phyloP scores from a whole-genome alignment of 208 protist genomes.

The Crithidia expoeki region DNA sequence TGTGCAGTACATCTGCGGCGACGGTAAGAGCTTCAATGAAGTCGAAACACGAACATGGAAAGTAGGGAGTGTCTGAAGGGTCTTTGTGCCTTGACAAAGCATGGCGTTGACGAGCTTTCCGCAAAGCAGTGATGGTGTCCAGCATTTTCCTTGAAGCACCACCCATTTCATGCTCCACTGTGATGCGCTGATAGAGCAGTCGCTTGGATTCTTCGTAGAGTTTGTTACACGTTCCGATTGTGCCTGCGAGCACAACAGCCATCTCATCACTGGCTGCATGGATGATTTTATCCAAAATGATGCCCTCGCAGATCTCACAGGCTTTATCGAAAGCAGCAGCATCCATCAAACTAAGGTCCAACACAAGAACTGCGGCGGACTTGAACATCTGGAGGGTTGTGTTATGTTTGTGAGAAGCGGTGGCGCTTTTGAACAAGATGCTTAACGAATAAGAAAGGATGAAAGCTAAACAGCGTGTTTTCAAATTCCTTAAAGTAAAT shows the following conservation, averaged over 20 bases:
- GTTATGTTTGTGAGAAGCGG: too few species aligned
- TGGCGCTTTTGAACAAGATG: too few species aligned
- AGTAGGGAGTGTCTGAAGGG: too few species aligned
- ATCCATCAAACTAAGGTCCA: conserved; percentile 48
- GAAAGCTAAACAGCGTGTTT: too few species aligned
- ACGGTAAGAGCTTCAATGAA: conserved; percentile 88
- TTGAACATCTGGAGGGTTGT: conserved; percentile 45
- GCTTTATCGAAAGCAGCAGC: conserved; percentile 28
- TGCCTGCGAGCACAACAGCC: conserved; percentile 70
- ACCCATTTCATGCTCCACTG: conserved; percentile 11
- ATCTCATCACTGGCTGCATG: conserved; percentile 68
- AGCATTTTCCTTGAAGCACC: conserved; percentile 17
- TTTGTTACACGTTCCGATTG: conserved; percentile 36
- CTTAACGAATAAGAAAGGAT: too few species aligned
- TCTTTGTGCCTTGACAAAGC: too few species aligned
- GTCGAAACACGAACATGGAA: too few species aligned
- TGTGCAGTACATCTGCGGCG: conserved; percentile 73
- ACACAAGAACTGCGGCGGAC: conserved; percentile 45
- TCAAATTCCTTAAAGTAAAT: too few species aligned
- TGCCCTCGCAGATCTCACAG: conserved; percentile 37
- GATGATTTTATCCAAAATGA: conserved; percentile 50
- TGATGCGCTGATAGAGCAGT: conserved; percentile 30
- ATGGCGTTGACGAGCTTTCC: too few species aligned
- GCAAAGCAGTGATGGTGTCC: conserved; percentile 1
- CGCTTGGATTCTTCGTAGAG: conserved; percentile 25